phyloP scores from a whole-genome alignment of 192 early-diverging fungal species.

The Piromyces finnis region DNA sequence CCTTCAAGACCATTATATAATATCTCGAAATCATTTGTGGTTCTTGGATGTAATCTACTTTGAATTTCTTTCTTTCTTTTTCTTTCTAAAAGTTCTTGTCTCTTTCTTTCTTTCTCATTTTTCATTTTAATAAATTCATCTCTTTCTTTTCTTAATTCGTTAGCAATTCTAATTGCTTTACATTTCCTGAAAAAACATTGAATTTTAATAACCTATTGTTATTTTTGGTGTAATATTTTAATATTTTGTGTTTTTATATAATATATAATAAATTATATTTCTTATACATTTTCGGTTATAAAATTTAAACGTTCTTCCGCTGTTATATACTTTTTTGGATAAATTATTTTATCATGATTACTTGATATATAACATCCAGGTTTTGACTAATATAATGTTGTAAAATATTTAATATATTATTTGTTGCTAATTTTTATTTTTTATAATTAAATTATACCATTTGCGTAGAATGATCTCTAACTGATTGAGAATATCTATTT shows the following conservation, averaged over 20 bases:
- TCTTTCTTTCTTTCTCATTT: constrained; percentile 24
- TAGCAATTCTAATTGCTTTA: constrained; percentile 13
- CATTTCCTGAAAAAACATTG: constrained; percentile 30
- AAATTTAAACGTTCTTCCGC: constrained; percentile 15
- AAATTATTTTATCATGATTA: constrained; percentile 11
- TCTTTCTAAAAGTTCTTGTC: constrained; percentile 21
- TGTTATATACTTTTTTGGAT: constrained; percentile 16
- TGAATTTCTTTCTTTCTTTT: constrained; percentile 24
- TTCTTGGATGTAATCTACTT: constrained; percentile 25
- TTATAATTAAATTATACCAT: too few species aligned
- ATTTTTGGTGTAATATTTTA: too few species aligned
- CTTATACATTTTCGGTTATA: constrained; percentile 4
- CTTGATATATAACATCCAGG: constrained; percentile 15
- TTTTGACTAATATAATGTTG: too few species aligned
- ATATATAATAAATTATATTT: too few species aligned
- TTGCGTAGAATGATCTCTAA: constrained; percentile 20
- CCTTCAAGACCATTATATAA: constrained; percentile 36
- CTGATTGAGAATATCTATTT: constrained; percentile 16
- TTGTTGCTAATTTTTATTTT: too few species aligned
- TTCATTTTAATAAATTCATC: constrained; percentile 8
- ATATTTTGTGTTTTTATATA: too few species aligned
- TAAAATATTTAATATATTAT: too few species aligned
- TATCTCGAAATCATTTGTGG: constrained; percentile 33
- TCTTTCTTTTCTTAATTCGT: constrained; percentile 9
- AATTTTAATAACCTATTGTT: constrained; percentile 13